Percentiles rank a stretch among this genome's conserved stretches.
These are phyloP conservation scores for Macrolepiota albuminosa DNA, from an alignment of 768 basidiomycete species.

Conservation along the genomic window DNA sequence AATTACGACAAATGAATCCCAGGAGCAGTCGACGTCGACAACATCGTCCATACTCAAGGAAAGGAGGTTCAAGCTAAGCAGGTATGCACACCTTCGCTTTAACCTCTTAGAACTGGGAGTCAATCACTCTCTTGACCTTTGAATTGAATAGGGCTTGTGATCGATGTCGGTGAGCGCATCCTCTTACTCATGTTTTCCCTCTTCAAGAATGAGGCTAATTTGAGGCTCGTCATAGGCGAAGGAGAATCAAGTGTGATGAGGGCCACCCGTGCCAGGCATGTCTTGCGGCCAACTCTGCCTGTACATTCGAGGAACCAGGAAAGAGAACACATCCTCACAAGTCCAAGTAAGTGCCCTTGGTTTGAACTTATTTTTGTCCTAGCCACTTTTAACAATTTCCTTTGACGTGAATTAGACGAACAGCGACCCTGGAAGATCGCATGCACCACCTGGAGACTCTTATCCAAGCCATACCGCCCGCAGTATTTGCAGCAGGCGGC, in stretches of 20 bases:
- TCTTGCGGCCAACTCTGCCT: slow-evolving; percentile 74
- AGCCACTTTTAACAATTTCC: not conserved
- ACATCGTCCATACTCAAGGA: slow-evolving; percentile 63
- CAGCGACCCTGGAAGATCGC: slow-evolving; percentile 79
- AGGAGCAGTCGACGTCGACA: slow-evolving; percentile 35
- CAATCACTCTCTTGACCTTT: slow-evolving; percentile 1
- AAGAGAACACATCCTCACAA: slow-evolving; percentile 85
- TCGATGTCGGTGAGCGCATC: slow-evolving; percentile 71
- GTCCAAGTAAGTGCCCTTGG: slow-evolving; percentile 61
- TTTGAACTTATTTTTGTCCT: not conserved
- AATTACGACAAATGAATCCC: slow-evolving; percentile 35
- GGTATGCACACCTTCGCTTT: slow-evolving; percentile 38
- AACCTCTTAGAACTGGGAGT: not conserved
- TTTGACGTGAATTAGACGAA: slow-evolving; percentile 43
- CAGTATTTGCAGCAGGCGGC: slow-evolving; percentile 66
- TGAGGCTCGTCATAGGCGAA: slow-evolving; percentile 42
- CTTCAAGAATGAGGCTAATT: slow-evolving; percentile 2
- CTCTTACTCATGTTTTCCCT: not conserved
- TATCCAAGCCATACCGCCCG: slow-evolving; percentile 80
- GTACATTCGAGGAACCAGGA: slow-evolving; percentile 84
- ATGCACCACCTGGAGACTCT: slow-evolving; percentile 86
- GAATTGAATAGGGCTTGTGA: slow-evolving; percentile 69
- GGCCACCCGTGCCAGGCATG: slow-evolving; percentile 88
- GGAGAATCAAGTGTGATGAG: slow-evolving; percentile 85
- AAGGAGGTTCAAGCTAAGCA: slow-evolving; percentile 82